phyloP scores from a whole-genome alignment of 2,329 filamentous ascomycete species.

The Xylaria sp. region DNA sequence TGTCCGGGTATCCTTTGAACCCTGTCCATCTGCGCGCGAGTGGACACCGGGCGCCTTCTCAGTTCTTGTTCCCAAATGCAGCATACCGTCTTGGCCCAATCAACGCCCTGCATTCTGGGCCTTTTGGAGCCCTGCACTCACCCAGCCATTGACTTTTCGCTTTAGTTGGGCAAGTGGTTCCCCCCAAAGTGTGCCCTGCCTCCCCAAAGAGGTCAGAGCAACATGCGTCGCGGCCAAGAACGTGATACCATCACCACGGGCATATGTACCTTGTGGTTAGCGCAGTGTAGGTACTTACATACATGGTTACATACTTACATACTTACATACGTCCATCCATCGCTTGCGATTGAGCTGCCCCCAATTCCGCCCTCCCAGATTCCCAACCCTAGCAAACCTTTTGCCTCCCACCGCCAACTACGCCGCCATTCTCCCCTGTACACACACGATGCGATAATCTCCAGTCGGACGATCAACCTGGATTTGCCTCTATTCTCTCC shows the following conservation, averaged over 20 bases:
- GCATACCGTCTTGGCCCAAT: slow-evolving; percentile 24
- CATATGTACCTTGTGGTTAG: slow-evolving; percentile 11
- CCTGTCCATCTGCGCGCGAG: slow-evolving; percentile 24
- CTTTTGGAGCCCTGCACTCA: slow-evolving; percentile 4
- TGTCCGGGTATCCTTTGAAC: slow-evolving; percentile 10
- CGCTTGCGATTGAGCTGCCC: slow-evolving; percentile 22
- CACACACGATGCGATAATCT: slow-evolving; percentile 26
- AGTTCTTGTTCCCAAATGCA: slow-evolving; percentile 11
- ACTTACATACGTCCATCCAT: no score
- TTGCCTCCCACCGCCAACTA: slow-evolving; percentile 26
- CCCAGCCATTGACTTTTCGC: slow-evolving; percentile 32
- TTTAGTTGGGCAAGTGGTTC: slow-evolving; percentile 7
- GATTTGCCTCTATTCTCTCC: slow-evolving; percentile 16
- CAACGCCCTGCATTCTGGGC: not conserved
- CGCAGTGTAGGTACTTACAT: slow-evolving; percentile 7
- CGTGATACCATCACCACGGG: slow-evolving; percentile 18
- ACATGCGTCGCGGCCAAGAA: slow-evolving; percentile 24
- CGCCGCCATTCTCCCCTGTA: slow-evolving; percentile 15
- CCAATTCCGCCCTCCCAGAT: slow-evolving; percentile 22
- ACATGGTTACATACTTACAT: no score
- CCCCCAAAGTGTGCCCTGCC: slow-evolving; percentile 19
- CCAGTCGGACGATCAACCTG: slow-evolving; percentile 14
- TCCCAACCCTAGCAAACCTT: slow-evolving; percentile 24
- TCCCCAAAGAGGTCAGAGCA: slow-evolving; percentile 31
- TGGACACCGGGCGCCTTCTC: slow-evolving; percentile 21